phyloP scores from a whole-genome alignment of 495 filamentous ascomycete species.

The Penicillium chermesinum region DNA sequence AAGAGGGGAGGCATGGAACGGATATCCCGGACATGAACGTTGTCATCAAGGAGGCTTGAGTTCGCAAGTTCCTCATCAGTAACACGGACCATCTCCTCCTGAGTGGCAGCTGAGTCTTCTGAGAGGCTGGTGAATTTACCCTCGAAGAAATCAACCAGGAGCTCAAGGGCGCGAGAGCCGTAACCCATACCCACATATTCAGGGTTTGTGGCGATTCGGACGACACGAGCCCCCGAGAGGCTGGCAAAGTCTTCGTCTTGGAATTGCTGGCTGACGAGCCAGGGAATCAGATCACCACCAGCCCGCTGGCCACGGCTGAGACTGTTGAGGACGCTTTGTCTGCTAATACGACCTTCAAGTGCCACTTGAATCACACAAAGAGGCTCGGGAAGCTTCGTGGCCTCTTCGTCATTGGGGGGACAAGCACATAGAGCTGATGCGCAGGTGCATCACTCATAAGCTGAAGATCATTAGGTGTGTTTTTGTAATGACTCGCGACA shows the following conservation, averaged over 20 bases:
- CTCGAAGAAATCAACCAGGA: constrained; percentile 89
- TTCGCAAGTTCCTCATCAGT: constrained; percentile 79
- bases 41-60: constrained; percentile 74
- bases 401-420: constrained; percentile 74
- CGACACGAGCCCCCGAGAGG: constrained; percentile 84
- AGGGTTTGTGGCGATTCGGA: constrained; percentile 94
- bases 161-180: constrained; percentile 77
- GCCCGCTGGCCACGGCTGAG: constrained; percentile 85
- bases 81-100: constrained; percentile 65
- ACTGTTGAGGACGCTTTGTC: constrained; percentile 82
- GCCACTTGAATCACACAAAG: constrained; percentile 93
- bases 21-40: constrained; percentile 86
- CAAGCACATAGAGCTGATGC: constrained; percentile 93
- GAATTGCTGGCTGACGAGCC: constrained; percentile 97
- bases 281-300: constrained; percentile 93
- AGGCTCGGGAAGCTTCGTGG: constrained; percentile 79
- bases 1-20: constrained; percentile 89
- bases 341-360: constrained; percentile 90
- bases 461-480: constrained; percentile 95
- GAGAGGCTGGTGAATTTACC: constrained; percentile 84
- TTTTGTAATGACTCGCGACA: constrained; percentile 98
- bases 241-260: constrained; percentile 96
- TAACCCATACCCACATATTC: constrained; percentile 95
- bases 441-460: constrained; percentile 97
- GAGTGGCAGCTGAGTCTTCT: constrained; percentile 47